Conservation (phyloP, 2,329 filamentous ascomycete species). For the Colletotrichum tropicale region DNA sequence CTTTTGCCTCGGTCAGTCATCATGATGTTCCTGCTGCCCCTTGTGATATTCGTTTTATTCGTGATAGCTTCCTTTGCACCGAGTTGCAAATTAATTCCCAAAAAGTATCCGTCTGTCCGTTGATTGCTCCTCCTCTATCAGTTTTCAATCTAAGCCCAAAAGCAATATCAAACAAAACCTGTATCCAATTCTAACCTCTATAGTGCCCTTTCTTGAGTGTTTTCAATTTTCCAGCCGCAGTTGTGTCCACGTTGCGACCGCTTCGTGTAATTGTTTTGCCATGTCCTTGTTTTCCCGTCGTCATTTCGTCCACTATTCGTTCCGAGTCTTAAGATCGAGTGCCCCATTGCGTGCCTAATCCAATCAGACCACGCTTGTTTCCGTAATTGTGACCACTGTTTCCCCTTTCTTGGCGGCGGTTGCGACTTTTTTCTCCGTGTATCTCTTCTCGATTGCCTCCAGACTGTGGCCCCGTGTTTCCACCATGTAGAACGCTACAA, state of each 20-base stretch:
- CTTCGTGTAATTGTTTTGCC: background rate
- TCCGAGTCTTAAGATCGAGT: background rate
- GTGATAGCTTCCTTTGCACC: background rate
- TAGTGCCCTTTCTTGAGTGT: background rate
- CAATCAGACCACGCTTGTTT: background rate
- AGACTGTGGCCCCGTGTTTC: slow-evolving; percentile 47
- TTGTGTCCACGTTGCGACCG: background rate
- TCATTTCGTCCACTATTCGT: background rate
- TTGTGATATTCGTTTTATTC: background rate
- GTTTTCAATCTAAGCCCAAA: background rate
- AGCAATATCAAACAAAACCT: background rate
- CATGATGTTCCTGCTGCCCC: background rate
- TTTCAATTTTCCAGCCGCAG: background rate
- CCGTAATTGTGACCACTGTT: background rate
- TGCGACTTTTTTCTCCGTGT: background rate
- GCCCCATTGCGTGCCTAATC: background rate
- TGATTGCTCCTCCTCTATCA: background rate
- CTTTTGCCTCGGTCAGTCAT: background rate
- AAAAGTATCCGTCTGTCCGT: background rate
- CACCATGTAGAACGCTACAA: slow-evolving; percentile 43
- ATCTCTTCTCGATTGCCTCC: slow-evolving; percentile 40
- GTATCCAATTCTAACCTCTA: background rate
- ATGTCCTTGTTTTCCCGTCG: background rate
- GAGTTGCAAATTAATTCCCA: background rate
- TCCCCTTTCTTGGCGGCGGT: background rate